Base-by-base conservation (phyloP, 2,329 filamentous ascomycete species). In the Alternaria angustiovoidea region DNA sequence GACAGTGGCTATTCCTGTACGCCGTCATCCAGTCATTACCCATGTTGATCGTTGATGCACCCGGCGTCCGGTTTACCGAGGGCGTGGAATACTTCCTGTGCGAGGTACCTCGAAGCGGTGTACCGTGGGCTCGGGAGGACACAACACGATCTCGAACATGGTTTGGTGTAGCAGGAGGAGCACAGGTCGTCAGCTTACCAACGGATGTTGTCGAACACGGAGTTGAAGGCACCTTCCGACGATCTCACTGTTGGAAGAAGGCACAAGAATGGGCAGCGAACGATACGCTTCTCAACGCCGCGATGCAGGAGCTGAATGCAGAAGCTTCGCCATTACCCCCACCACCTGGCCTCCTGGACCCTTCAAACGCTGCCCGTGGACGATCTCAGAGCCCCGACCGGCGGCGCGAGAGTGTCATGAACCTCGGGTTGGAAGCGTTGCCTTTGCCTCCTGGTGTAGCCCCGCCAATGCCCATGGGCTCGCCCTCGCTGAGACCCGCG, bases 81-180 rank as follows among this genome's bases (percentile, higher is more conserved):
- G 89, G 86, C 1, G 90, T 92, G 2, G 92, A 94, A 75, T 93
- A 94, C 79, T 95, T 94, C 81, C 82, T 94, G 28, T 94, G 91
- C 76, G 85, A 92, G 73, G 87, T 91, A 4, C 89, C 91, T 0
- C 86, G 91, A 71, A 89, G 89, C 18, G 88, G 89, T 55, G 83
- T 88, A 0, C 91, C 92, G 0, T 95, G 92, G 92, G 83, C 89
- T 46, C 86, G 88, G 55, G 89, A 90, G 54, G 86, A 87, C 57
- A 78, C 75, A 12, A 69, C 64, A 38, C 82, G 84, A 34, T 81
- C 87, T 48, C 85, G 89, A 14, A 87, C 88, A 70, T 92, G 90
- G 90, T 92, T 91, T 76, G 87, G 90, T 65, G 87, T 91, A 5
- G 88, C 91, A 3, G 92, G 90, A 38, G 84, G 87, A 39, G 82